Evolutionary conservation across 2,329 filamentous ascomycete genomes (phyloP), one percentile per base, ranked within the genome.

Genomic region (Neophaeococcomyces mojaviensis): DNA sequence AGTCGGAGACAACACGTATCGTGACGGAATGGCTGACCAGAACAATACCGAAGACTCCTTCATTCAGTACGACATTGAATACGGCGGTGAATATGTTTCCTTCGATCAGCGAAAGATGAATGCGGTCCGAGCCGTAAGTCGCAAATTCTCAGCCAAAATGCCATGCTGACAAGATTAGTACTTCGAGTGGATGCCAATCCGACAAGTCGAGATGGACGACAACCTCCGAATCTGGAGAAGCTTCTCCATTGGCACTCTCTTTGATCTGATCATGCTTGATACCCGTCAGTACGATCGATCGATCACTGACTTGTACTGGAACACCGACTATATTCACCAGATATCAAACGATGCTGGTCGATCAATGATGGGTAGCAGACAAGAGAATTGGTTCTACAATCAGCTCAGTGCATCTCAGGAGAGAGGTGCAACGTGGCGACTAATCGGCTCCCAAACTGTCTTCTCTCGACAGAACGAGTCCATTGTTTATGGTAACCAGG

Each of bases 101-200:
- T 77, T 85, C n/a, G 82, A 86, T 53, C 78, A 83, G 59, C 74
- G 82, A 52, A 86, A 86, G 67, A 79, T 84, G 70, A 84, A 86
- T 44, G 82, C 81, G 1, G 81, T 86, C 2, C 71, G 82, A 31
- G 81, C 82, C 1, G 37, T 39, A 39, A 26, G 83, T 82, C 56
- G 83, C 83, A 48, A 79, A 84, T 58, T 82, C 77, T 76, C 74
- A 74, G 74, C 2, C 73, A 78, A 49, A 68, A 74, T 52, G 68
- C 49, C 44, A 59, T 58, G 2, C n/a, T 18, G 36, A 48, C 44
- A 18, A 55, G 24, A 31, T 10, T 22, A 39, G 37, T 53, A 51
- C 45, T 55, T 53, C 20, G 45, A 52, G 47, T 55, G 54, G 47
- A 54, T 57, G 54, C 56, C 57, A n/a, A 62, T 62, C 53, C 56